Evolutionary conservation across 345 rosid genomes (phyloP).

Genomic region (Populus nigra): DNA sequence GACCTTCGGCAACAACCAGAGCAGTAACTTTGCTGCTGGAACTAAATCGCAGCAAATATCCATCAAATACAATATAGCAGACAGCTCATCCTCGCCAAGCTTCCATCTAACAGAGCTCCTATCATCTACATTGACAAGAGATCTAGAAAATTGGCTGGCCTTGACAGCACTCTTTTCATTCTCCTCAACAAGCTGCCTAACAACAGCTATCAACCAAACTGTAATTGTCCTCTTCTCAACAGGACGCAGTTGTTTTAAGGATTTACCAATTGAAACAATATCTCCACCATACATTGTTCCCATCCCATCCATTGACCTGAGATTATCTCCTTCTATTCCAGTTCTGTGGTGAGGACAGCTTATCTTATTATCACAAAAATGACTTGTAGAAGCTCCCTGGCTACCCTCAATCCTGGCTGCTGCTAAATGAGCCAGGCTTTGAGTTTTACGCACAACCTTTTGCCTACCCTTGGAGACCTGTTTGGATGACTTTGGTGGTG

Average conservation of each 20-base stretch:
- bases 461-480: constrained; percentile 82
- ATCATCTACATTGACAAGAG: constrained; percentile 60
- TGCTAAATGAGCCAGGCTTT: constrained; percentile 85
- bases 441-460: constrained; percentile 80
- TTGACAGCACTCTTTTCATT: constrained; percentile 56
- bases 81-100: constrained; percentile 87
- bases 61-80: constrained; percentile 66
- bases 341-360: constrained; percentile 65
- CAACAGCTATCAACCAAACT: constrained; percentile 70
- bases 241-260: constrained; percentile 67
- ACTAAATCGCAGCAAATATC: constrained; percentile 73
- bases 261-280: constrained; percentile 65
- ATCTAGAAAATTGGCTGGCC: constrained; percentile 56
- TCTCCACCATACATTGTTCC: constrained; percentile 46
- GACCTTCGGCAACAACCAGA: constrained; percentile 89
- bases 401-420: constrained; percentile 96
- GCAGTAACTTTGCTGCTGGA: constrained; percentile 69
- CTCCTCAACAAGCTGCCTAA: constrained; percentile 79
- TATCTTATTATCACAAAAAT: constrained; percentile 65
- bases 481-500: constrained; percentile 57
- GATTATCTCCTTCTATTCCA: constrained; percentile 60
- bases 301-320: constrained; percentile 52
- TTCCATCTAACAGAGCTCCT: constrained; percentile 63
- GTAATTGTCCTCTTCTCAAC: constrained; percentile 71
- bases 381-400: constrained; percentile 97